These are phyloP conservation scores for Marchantia paleacea DNA, from an alignment of 225 moss, liverwort and hornwort genomes.

Conservation along the genomic window DNA sequence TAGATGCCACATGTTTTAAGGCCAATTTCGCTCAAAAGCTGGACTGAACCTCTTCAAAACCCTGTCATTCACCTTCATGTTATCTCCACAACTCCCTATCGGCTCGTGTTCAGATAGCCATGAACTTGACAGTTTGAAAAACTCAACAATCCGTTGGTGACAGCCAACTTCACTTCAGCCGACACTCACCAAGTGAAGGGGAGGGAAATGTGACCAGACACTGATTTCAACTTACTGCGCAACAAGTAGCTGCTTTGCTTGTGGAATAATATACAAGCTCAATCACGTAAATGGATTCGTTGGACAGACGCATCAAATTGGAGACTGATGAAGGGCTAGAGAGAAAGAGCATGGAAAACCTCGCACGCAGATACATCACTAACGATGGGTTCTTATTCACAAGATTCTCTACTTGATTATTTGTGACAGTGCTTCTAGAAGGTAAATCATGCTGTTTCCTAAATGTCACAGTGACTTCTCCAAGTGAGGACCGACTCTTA, in stretches of 20 bases:
- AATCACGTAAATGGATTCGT: conserved; percentile 12
- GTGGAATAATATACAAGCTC: conserved; percentile 26
- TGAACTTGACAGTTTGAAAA: neutral
- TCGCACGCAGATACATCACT: conserved; percentile 18
- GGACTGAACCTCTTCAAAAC: neutral
- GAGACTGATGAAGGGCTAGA: conserved; percentile 10
- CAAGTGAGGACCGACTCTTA: conserved; percentile 15
- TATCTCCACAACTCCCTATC: neutral
- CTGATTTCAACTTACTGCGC: neutral
- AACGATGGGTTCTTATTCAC: conserved; percentile 20
- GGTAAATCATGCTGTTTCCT: conserved; percentile 18
- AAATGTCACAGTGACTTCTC: conserved; percentile 18
- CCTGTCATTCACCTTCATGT: neutral
- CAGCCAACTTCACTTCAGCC: neutral
- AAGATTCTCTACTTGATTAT: conserved; percentile 22
- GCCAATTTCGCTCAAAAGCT: neutral
- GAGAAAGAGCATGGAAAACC: conserved; percentile 19
- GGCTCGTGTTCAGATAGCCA: neutral
- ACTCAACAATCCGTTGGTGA: neutral
- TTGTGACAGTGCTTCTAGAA: conserved; percentile 23
- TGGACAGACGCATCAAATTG: conserved; percentile 18
- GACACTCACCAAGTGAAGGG: conserved; percentile 2
- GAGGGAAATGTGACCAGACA: neutral
- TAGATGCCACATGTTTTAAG: neutral
- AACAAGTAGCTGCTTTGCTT: conserved; percentile 24